Conservation (phyloP, 768 basidiomycete species). For the Pleurotus pulmonarius region DNA sequence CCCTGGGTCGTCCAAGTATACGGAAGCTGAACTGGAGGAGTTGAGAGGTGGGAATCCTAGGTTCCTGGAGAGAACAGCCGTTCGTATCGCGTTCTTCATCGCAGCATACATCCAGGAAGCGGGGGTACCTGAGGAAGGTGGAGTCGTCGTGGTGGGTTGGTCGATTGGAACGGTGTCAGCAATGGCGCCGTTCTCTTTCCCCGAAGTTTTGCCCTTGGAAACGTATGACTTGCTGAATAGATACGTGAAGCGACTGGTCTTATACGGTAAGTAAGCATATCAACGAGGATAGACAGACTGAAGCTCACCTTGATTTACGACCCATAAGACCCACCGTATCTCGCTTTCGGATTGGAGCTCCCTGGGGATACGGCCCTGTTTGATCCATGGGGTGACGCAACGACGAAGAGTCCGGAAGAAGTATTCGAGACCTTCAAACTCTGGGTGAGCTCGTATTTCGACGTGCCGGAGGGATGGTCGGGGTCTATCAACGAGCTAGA, state of each 20-base stretch:
- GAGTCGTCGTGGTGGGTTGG: constrained; percentile 17
- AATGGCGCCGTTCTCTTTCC: constrained; percentile 6
- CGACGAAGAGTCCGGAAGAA: constrained; percentile 14
- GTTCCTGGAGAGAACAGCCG: constrained; percentile 13
- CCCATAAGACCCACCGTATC: constrained; percentile 26
- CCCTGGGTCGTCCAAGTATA: constrained; percentile 17
- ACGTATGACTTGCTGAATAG: constrained; percentile 1
- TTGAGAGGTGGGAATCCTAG: neutral
- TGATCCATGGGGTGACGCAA: constrained; percentile 19
- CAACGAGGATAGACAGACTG: neutral
- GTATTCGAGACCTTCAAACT: neutral
- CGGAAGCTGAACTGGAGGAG: constrained; percentile 21
- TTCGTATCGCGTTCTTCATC: constrained; percentile 17
- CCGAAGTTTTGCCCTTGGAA: constrained; percentile 3
- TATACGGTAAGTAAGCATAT: constrained; percentile 23
- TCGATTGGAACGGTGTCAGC: constrained; percentile 13
- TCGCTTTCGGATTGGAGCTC: constrained; percentile 23
- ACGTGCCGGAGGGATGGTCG: constrained; percentile 13
- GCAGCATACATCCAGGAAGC: constrained; percentile 13
- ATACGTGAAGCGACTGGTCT: constrained; percentile 12
- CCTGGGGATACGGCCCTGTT: constrained; percentile 15
- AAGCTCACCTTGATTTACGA: neutral
- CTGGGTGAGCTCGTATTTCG: constrained; percentile 14
- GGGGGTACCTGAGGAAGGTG: constrained; percentile 15
- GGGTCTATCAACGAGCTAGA: constrained; percentile 16